Evolutionary conservation across 2,329 filamentous ascomycete species (phyloP).

Genomic region (Pseudohalonectria lignicola): DNA sequence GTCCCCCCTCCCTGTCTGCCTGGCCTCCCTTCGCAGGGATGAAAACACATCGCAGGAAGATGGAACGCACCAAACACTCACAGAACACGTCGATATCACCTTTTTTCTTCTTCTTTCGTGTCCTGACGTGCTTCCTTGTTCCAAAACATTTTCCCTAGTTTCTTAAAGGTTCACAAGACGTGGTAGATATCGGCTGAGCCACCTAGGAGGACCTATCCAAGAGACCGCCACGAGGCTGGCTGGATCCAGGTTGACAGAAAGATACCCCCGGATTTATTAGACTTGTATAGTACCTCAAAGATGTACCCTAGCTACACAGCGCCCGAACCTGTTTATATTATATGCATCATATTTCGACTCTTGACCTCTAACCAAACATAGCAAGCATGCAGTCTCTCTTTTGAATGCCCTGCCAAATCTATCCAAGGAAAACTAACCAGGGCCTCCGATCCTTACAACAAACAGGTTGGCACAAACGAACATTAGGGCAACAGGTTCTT

Average conservation of each 20-base stretch:
- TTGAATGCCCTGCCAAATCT: too few species aligned
- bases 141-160: not conserved
- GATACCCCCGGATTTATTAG: slow-evolving; percentile 3
- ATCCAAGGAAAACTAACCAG: too few species aligned
- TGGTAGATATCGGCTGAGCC: too few species aligned
- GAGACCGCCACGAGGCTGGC: slow-evolving; percentile 3
- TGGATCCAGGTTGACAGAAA: slow-evolving; percentile 5
- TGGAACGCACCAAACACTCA: not conserved
- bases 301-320: slow-evolving; percentile 4
- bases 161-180: not conserved
- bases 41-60: not conserved
- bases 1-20: too few species aligned
- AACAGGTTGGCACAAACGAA: too few species aligned
- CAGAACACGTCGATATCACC: not conserved
- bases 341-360: too few species aligned
- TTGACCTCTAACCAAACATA: too few species aligned
- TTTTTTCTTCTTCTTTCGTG: not conserved
- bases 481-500: too few species aligned
- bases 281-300: slow-evolving; percentile 3
- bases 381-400: too few species aligned
- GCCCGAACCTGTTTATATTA: not conserved
- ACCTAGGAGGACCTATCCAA: too few species aligned
- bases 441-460: too few species aligned
- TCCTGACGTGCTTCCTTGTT: not conserved
- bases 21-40: slow-evolving; percentile 1